These are phyloP conservation scores for Aspergillus panamensis DNA, from an alignment of 495 filamentous ascomycete species.

Conservation along the genomic window DNA sequence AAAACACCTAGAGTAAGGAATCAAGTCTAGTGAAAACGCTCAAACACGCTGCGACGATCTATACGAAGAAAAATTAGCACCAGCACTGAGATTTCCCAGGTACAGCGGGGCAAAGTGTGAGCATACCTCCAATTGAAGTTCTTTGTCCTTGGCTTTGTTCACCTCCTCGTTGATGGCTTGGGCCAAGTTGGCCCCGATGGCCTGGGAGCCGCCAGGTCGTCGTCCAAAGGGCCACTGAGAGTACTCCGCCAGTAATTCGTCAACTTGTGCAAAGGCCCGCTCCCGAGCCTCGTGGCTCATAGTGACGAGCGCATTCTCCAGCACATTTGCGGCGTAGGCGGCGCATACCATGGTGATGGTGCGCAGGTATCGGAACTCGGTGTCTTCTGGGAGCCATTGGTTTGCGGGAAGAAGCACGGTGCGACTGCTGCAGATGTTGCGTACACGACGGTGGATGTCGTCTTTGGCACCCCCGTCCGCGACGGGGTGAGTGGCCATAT, in stretches of 20 bases:
- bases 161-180: slow-evolving; percentile 85
- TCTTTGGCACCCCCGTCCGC: slow-evolving; percentile 96
- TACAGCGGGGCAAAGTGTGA: not conserved
- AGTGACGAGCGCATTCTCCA: slow-evolving; percentile 93
- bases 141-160: slow-evolving; percentile 79
- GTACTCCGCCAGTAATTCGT: slow-evolving; percentile 92
- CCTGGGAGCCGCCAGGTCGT: slow-evolving; percentile 66
- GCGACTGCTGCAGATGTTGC: slow-evolving; percentile 86
- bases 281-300: slow-evolving; percentile 93
- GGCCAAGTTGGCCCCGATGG: slow-evolving; percentile 91
- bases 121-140: slow-evolving; percentile 88
- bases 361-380: slow-evolving; percentile 87
- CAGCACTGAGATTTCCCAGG: not conserved
- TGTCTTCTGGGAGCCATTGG: slow-evolving; percentile 86
- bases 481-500: slow-evolving; percentile 99
- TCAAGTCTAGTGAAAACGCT: slow-evolving; percentile 96
- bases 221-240: slow-evolving; percentile 94
- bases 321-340: slow-evolving; percentile 94
- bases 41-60: slow-evolving; percentile 90
- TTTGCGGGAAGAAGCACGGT: slow-evolving; percentile 83
- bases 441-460: slow-evolving; percentile 87
- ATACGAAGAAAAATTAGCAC: slow-evolving; percentile 25
- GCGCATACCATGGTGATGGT: slow-evolving; percentile 96
- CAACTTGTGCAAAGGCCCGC: slow-evolving; percentile 91
- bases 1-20: slow-evolving; percentile 66